Conservation (phyloP, 2,329 filamentous ascomycete genomes). For the Cordyceps pruinosa region DNA sequence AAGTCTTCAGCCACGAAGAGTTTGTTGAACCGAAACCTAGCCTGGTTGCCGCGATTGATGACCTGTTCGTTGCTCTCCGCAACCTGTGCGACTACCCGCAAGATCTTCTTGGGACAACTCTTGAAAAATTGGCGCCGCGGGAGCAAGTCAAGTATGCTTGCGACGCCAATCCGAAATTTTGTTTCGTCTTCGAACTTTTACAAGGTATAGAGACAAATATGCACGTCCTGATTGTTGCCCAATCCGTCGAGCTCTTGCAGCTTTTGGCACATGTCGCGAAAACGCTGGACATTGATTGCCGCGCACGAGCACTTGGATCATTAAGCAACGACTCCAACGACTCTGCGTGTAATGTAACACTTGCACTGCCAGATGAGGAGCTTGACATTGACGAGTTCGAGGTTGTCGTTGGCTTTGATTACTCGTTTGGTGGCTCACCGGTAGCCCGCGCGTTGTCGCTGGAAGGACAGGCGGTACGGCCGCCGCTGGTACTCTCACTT, state of each 20-base stretch:
- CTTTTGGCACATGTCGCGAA: conserved; percentile 45
- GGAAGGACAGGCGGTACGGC: conserved; percentile 18
- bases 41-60: conserved; percentile 41
- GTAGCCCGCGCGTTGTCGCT: conserved; percentile 17
- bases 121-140: conserved; percentile 30
- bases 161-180: conserved; percentile 53
- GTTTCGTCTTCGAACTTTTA: conserved; percentile 51
- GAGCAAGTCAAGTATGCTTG: conserved; percentile 46
- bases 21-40: conserved; percentile 31
- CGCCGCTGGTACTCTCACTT: conserved; percentile 42
- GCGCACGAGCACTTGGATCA: conserved; percentile 26
- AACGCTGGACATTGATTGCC: conserved; percentile 30
- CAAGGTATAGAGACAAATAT: conserved; percentile 36
- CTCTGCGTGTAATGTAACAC: conserved; percentile 33
- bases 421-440: conserved; percentile 37
- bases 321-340: conserved; percentile 21
- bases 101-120: conserved; percentile 39
- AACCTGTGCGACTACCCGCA: conserved; percentile 53
- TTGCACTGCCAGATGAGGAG: conserved; percentile 35
- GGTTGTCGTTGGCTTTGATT: conserved; percentile 48
- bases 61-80: conserved; percentile 43
- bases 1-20: conserved; percentile 34
- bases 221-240: conserved; percentile 47
- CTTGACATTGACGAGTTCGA: conserved; percentile 37
- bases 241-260: conserved; percentile 41